Evolutionary conservation across 2,329 filamentous ascomycete species (phyloP), one percentile per base, ranked within the genome.

Genomic region (Aspergillus sp.): DNA sequence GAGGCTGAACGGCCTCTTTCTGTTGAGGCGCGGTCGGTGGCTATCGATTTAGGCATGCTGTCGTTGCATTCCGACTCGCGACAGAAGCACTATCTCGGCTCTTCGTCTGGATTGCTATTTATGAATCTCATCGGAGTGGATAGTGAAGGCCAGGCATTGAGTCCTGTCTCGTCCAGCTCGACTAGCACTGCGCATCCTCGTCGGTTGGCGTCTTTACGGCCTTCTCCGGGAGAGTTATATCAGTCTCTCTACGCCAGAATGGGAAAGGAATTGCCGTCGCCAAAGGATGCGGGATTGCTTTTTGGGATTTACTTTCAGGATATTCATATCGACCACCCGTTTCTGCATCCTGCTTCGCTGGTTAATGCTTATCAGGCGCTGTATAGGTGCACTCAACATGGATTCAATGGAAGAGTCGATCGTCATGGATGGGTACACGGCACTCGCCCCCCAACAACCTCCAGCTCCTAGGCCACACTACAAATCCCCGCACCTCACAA

Each of bases 401-500:
- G 50, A 2, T 39, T 37, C n/a, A 30, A 44, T 27, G 48, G 40
- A 5, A 42, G 44, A 13, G 33, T 55, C 5, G 51, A 59, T 19
- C 42, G 43, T 5, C 60, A 60, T 40, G 59, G 58, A 4, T 62
- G 59, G 59, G 41, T 48, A 6, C 33, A 44, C 8, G 46, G 27
- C 2, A 41, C 59, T 9, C 12, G 48, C 11, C 49, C 38, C 2
- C 12, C 51, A 6, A 57, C 45, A 42, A 53, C 56, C n/a, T 64
- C 2, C 47, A 48, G 59, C 13, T 59, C 58, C 37, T 57, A 44
- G 39, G 54, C 8, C 53, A 56, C 30, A 52, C 53, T 9, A 44
- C 7, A 27, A 37, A 96, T 81, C 74, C 81, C 69, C 81, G 85
- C 57, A 94, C 76, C 47, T 85, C 82, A 57, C 81, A 90, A 55